Percentiles rank a stretch among this genome's conserved stretches.
Evolutionary conservation across 768 basidiomycete species (phyloP).

Genomic region (Thelephora ganbajun): DNA sequence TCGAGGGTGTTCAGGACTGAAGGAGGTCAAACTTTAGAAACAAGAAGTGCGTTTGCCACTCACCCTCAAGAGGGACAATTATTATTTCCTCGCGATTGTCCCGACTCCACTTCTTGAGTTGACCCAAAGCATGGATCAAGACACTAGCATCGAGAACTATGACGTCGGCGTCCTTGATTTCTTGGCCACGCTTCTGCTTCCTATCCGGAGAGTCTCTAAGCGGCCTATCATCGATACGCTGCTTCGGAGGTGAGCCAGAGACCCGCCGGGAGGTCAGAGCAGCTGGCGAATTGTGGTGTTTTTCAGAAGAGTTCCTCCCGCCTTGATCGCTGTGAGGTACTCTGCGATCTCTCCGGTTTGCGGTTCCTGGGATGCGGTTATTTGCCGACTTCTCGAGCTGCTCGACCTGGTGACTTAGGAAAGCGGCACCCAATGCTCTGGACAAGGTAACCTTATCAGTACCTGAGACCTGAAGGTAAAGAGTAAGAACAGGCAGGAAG

Average conservation of each 20-base stretch:
- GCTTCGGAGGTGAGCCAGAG: background rate
- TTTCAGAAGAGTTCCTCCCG: constrained; percentile 1
- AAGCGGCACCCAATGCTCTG: constrained; percentile 74
- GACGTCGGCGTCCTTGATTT: constrained; percentile 52
- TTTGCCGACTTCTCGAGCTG: constrained; percentile 70
- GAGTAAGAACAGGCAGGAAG: no score
- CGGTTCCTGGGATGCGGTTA: constrained; percentile 30
- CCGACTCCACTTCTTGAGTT: constrained; percentile 73
- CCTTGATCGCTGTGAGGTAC: constrained; percentile 2
- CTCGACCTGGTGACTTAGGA: constrained; percentile 78
- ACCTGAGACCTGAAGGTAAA: no score
- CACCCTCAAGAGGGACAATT: constrained; percentile 83
- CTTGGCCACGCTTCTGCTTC: constrained; percentile 5
- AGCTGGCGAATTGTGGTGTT: background rate
- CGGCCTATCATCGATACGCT: background rate
- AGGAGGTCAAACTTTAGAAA: constrained; percentile 4
- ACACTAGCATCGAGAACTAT: constrained; percentile 75
- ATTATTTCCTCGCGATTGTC: constrained; percentile 67
- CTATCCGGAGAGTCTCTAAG: constrained; percentile 4
- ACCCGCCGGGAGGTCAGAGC: background rate
- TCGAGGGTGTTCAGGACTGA: constrained; percentile 88
- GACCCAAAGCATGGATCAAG: constrained; percentile 60
- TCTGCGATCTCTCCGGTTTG: constrained; percentile 46
- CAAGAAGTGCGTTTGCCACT: constrained; percentile 10
- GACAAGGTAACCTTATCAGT: constrained; percentile 64